Evolutionary conservation across 1,284 basidiomycete species (phyloP).

Genomic region (Ustilago sp.): DNA sequence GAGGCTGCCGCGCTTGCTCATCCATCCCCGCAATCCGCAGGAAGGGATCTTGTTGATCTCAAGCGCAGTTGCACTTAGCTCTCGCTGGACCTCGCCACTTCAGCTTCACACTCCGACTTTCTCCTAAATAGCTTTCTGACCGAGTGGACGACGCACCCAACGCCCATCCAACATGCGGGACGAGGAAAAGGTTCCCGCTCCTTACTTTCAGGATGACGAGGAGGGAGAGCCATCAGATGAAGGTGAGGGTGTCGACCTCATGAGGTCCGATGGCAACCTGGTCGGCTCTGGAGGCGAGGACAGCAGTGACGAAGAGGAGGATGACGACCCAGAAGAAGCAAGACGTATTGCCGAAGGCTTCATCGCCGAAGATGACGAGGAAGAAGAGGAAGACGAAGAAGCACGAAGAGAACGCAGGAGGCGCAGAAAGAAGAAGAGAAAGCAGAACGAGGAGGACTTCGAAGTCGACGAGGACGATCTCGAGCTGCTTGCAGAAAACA

Average conservation of each 20-base stretch:
- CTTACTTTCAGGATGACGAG: slow-evolving; percentile 55
- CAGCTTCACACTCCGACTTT: neutral
- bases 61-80: neutral
- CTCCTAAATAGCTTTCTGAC: neutral
- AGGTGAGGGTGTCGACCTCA: slow-evolving; percentile 64
- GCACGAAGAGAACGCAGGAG: slow-evolving; percentile 76
- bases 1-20: slow-evolving; percentile 7
- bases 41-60: slow-evolving; percentile 8
- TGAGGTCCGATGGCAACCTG: slow-evolving; percentile 62
- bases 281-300: slow-evolving; percentile 62
- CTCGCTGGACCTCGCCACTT: neutral
- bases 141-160: neutral
- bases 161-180: slow-evolving; percentile 31
- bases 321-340: slow-evolving; percentile 68
- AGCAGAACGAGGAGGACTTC: slow-evolving; percentile 73
- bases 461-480: slow-evolving; percentile 94
- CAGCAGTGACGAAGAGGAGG: slow-evolving; percentile 65
- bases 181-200: slow-evolving; percentile 43
- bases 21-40: neutral
- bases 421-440: slow-evolving; percentile 56
- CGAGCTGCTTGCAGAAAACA: slow-evolving; percentile 93
- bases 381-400: slow-evolving; percentile 71
- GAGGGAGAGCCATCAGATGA: slow-evolving; percentile 53
- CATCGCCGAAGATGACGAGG: slow-evolving; percentile 68
- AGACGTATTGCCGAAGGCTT: slow-evolving; percentile 67